These are phyloP conservation scores for Iris pallida DNA, from an alignment of 116 monocot genomes.

Conservation along the genomic window DNA sequence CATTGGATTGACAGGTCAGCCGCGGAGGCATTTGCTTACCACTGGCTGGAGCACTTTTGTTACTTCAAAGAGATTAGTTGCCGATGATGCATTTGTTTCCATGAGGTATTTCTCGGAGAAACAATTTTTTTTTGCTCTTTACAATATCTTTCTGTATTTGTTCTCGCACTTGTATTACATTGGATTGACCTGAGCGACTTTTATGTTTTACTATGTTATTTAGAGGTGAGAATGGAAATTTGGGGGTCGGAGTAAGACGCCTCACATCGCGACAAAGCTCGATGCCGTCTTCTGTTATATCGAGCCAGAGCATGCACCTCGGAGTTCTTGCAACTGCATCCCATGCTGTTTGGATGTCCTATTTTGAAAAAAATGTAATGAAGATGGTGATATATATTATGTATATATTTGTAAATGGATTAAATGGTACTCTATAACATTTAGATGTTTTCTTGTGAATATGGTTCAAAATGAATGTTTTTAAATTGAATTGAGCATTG, in stretches of 20 bases:
- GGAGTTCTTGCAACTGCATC: slow-evolving; percentile 83
- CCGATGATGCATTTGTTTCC: slow-evolving; percentile 22
- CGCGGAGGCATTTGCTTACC: slow-evolving; percentile 23
- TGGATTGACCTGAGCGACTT: neutral
- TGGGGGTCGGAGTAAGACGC: slow-evolving; percentile 43
- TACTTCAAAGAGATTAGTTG: slow-evolving; percentile 21
- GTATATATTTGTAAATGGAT: too few relatives aligned
- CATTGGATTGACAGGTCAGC: slow-evolving; percentile 15
- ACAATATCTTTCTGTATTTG: neutral
- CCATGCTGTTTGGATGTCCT: slow-evolving; percentile 35
- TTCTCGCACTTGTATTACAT: neutral
- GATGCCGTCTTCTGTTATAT: slow-evolving; percentile 70
- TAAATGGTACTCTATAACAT: too few relatives aligned
- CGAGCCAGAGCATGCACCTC: slow-evolving; percentile 76
- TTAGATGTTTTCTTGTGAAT: too few relatives aligned
- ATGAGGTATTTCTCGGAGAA: slow-evolving; percentile 8
- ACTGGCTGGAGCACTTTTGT: slow-evolving; percentile 29
- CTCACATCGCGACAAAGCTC: slow-evolving; percentile 32
- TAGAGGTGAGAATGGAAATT: slow-evolving; percentile 57
- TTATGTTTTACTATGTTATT: neutral
- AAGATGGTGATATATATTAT: too few relatives aligned
- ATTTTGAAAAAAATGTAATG: too few relatives aligned
- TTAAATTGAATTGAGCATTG: too few relatives aligned
- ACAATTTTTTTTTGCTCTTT: too few relatives aligned
- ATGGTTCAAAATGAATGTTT: too few relatives aligned